Percentiles rank a stretch among this genome's conserved stretches.
Evolutionary conservation across 2,329 filamentous ascomycete genomes (phyloP).

Genomic region (Fusarium scirpi): DNA sequence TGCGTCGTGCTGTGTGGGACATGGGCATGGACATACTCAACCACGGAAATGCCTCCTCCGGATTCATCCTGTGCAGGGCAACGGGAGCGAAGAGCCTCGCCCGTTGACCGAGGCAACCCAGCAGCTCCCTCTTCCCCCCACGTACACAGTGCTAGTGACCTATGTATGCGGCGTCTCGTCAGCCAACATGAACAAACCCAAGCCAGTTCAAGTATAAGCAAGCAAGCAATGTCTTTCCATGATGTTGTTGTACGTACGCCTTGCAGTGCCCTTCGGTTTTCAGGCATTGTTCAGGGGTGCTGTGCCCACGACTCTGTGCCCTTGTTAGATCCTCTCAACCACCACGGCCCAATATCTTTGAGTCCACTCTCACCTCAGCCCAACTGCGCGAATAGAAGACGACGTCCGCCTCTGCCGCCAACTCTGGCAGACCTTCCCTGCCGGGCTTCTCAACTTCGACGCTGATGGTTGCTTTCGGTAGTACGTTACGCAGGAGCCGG

Average conservation of each 20-base stretch:
- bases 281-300: conserved; percentile 64
- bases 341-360: conserved; percentile 13
- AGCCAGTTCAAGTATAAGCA: conserved; percentile 9
- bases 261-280: conserved; percentile 55
- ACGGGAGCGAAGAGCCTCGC: conserved; percentile 50
- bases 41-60: conserved; percentile 58
- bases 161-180: conserved; percentile 50
- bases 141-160: conserved; percentile 66
- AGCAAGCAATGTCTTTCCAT: conserved; percentile 12
- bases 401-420: conserved; percentile 73
- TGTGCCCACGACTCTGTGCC: conserved; percentile 54
- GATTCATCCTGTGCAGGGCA: conserved; percentile 56
- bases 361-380: conserved; percentile 68
- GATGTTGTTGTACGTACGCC: conserved; percentile 63
- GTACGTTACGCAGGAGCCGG: conserved; percentile 61
- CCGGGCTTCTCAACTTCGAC: conserved; percentile 80
- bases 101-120: conserved; percentile 48
- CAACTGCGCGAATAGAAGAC: conserved; percentile 80
- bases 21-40: conserved; percentile 69
- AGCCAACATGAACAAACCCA: conserved; percentile 32
- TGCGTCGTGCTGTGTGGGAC: conserved; percentile 12
- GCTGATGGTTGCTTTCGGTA: conserved; percentile 66
- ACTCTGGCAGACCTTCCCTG: conserved; percentile 67
- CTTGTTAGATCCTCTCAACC: conserved; percentile 31
- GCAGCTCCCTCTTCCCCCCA: conserved; percentile 67